Evolutionary conservation across 106 monocot genomes (phyloP).

Genomic region (Dioscorea alata): DNA sequence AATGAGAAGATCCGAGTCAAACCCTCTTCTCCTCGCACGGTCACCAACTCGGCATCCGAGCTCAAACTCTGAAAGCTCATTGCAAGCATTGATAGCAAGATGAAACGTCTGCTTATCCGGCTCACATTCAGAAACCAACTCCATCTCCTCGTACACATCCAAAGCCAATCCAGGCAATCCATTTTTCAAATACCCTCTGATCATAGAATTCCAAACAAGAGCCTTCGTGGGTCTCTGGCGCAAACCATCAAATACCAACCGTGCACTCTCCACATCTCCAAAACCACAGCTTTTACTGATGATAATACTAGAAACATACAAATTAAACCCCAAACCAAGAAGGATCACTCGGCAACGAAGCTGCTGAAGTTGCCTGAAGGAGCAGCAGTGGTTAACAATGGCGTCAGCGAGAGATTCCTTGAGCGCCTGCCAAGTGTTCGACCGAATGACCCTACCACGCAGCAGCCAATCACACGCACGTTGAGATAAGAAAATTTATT

Average conservation of each 20-base stretch:
- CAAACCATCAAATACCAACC: slow-evolving; percentile 24
- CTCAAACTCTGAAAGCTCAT: slow-evolving; percentile 31
- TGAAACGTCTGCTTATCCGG: slow-evolving; percentile 53
- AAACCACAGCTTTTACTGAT: slow-evolving; percentile 48
- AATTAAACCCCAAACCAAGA: slow-evolving; percentile 46
- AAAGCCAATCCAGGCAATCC: slow-evolving; percentile 23
- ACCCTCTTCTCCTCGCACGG: slow-evolving; percentile 12
- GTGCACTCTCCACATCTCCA: slow-evolving; percentile 16
- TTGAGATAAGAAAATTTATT: too few relatives aligned
- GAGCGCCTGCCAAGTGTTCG: slow-evolving; percentile 32
- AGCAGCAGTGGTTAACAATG: slow-evolving; percentile 18
- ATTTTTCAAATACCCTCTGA: slow-evolving; percentile 37
- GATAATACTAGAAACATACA: slow-evolving; percentile 46
- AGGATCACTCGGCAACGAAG: slow-evolving; percentile 35
- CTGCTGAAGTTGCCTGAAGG: slow-evolving; percentile 14
- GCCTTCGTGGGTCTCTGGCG: slow-evolving; percentile 22
- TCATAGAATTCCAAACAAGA: slow-evolving; percentile 66
- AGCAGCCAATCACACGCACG: too few relatives aligned
- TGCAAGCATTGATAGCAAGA: slow-evolving; percentile 53
- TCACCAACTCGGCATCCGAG: slow-evolving; percentile 25
- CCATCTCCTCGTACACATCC: slow-evolving; percentile 37
- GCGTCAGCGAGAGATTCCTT: slow-evolving; percentile 56
- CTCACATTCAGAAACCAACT: background rate
- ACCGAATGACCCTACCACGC: too few relatives aligned
- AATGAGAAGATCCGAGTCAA: slow-evolving; percentile 41